Conservation (phyloP, 345 rosid species). For the Populus simonii region DNA sequence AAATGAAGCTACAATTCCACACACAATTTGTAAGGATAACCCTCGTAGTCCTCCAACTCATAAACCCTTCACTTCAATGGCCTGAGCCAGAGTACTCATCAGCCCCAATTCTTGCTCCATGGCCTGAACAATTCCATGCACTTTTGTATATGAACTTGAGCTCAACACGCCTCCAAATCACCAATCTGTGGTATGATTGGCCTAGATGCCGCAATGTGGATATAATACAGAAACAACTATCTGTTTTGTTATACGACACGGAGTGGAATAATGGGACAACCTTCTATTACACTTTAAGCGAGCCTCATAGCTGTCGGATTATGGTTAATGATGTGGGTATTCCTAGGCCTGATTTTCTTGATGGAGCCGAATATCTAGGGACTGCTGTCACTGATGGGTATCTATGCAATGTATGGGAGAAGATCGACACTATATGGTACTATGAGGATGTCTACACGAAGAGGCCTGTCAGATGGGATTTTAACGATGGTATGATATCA, state of each 20-base stretch:
- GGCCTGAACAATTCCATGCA: slow-evolving; percentile 44
- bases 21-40: background rate
- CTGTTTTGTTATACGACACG: slow-evolving; percentile 14
- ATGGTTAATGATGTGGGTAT: slow-evolving; percentile 29
- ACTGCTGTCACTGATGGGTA: slow-evolving; percentile 33
- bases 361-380: slow-evolving; percentile 32
- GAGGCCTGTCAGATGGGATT: slow-evolving; percentile 36
- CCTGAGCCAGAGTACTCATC: background rate
- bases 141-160: slow-evolving; percentile 27
- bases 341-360: slow-evolving; percentile 45
- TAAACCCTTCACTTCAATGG: slow-evolving; percentile 4
- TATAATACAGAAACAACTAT: slow-evolving; percentile 33
- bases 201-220: slow-evolving; percentile 33
- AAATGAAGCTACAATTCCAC: slow-evolving; percentile 4
- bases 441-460: slow-evolving; percentile 34
- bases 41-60: background rate
- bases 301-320: slow-evolving; percentile 13
- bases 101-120: slow-evolving; percentile 23
- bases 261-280: slow-evolving; percentile 46
- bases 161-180: slow-evolving; percentile 16
- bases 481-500: slow-evolving; percentile 21
- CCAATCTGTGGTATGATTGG: slow-evolving; percentile 40
- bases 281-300: slow-evolving; percentile 28
- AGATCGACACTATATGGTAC: slow-evolving; percentile 36
- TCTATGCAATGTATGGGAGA: slow-evolving; percentile 43